Evolutionary conservation across 805 yeast species (phyloP).

Genomic region (Kodamaea leandrae): DNA sequence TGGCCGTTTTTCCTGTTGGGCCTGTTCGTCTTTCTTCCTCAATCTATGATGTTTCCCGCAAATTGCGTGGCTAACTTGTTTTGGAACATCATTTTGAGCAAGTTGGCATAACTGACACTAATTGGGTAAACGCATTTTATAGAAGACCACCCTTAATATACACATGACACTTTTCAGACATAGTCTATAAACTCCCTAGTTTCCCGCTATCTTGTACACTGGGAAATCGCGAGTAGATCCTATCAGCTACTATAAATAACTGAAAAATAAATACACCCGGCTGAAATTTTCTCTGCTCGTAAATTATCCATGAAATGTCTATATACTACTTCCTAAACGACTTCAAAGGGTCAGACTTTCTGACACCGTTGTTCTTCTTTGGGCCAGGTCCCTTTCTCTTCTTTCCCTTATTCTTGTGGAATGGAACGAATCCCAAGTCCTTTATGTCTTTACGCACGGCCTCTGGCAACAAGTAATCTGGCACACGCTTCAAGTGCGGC

Average conservation of each 20-base stretch:
- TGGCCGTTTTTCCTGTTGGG: constrained; percentile 60
- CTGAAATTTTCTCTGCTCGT: not conserved
- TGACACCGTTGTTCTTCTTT: constrained; percentile 24
- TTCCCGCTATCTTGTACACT: too few species aligned
- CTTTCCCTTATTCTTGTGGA: constrained; percentile 51
- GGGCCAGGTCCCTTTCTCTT: constrained; percentile 30
- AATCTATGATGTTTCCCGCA: constrained; percentile 52
- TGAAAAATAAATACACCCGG: too few species aligned
- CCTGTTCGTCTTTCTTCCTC: constrained; percentile 49
- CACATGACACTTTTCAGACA: too few species aligned
- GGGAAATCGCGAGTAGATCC: too few species aligned
- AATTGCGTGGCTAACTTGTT: constrained; percentile 55
- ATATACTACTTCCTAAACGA: constrained; percentile 26
- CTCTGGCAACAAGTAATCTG: constrained; percentile 85
- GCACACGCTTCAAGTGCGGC: constrained; percentile 84
- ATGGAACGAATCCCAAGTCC: constrained; percentile 70
- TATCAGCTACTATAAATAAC: too few species aligned
- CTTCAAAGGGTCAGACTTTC: constrained; percentile 61
- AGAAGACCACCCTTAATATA: too few species aligned
- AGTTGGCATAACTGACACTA: constrained; percentile 9
- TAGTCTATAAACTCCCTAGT: too few species aligned
- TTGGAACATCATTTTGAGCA: constrained; percentile 54
- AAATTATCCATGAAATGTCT: too few species aligned
- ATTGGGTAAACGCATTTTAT: too few species aligned
- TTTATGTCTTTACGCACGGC: constrained; percentile 57